Base-by-base conservation (phyloP, 164 flowering plant genomes). In the Berberis vulgaris region DNA sequence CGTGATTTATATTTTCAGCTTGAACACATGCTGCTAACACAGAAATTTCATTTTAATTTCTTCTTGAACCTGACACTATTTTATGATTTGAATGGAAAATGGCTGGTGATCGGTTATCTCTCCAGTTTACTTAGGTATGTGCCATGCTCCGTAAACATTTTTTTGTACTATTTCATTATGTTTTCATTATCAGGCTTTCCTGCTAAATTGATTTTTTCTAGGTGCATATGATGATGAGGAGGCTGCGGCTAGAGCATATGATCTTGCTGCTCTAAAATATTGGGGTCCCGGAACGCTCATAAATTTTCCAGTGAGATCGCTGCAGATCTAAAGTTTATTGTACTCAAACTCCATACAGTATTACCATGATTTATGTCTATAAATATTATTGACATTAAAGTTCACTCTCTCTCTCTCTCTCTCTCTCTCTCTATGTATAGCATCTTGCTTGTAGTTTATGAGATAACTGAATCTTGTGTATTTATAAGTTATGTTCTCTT, bases 211-310 rank as follows among this genome's bases (percentile, higher is more conserved):
- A 7, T 55, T 64, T 45, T 56, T 68, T 71, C 5, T 69, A 91
- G 99, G 99, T 62, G 99, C 99, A 63, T 95, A 95, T 83, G 99
- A 95, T 73, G 99, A 95, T 59, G 99, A 95, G 80, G 99, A 95
- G 71, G 97, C 99, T 77, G 99, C 99, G 56, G 99, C 99, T 65
- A 83, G 99, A 78, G 99, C 99, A 56, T 95, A 95, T 76, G 99
- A 95, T 77, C 97, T 95, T 73, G 99, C 99, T 65, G 99, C 99
- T 65, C 83, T 95, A 43, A 94, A 94, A 75, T 94, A 94, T 69
- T 94, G 97, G 97, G 99, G 97, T 9, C 91, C 97, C 61, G 99
- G 97, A 62, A 95, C 99, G 12, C 96, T 95, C 67, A 95, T 91
- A 60, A 95, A 95, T 69, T 95, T 95, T 80, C 97, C 96, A 11